phyloP scores from a whole-genome alignment of 192 early-diverging fungal species.

The Oehlia diaphana region DNA sequence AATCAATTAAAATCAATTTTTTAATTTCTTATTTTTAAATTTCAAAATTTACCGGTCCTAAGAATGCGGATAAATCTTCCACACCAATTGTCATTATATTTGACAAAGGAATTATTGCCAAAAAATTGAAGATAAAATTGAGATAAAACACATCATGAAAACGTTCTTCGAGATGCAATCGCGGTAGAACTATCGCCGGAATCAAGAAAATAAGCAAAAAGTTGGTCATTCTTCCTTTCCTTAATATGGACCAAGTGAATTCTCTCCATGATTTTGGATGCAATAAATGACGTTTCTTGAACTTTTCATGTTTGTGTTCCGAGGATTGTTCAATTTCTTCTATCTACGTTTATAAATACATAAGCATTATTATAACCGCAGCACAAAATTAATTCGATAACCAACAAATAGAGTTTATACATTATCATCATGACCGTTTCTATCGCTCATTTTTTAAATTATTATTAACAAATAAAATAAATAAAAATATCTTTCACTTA shows the following conservation, averaged over 20 bases:
- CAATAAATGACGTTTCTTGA: not conserved
- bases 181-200: not conserved
- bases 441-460: no score
- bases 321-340: not conserved
- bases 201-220: conserved; percentile 7
- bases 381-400: no score
- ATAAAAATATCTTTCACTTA: no score
- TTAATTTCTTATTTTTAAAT: not conserved
- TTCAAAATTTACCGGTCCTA: not conserved
- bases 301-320: not conserved
- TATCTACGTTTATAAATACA: not conserved
- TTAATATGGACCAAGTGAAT: not conserved
- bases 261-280: not conserved
- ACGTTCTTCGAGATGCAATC: not conserved
- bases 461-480: no score
- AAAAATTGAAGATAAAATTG: not conserved
- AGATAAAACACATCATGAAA: not conserved
- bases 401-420: no score
- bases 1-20: not conserved
- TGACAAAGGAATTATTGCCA: conserved; percentile 16
- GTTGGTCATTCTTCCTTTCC: not conserved
- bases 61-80: conserved; percentile 10
- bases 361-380: not conserved
- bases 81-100: conserved; percentile 7
- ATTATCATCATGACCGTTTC: no score